These are phyloP conservation scores for Petunia secreta DNA, from an alignment of 257 asterid genomes.

Conservation along the genomic window DNA sequence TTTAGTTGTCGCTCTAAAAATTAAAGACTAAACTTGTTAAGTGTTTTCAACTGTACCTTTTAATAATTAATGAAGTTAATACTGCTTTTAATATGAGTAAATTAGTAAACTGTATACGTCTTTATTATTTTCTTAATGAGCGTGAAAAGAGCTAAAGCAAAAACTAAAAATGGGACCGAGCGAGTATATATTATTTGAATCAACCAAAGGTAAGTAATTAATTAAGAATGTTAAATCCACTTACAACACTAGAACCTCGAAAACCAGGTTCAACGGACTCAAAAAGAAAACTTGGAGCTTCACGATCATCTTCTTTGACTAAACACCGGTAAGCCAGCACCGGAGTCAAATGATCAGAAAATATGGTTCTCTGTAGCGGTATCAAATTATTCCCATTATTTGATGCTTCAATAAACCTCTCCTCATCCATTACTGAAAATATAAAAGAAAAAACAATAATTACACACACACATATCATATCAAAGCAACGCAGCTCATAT, in stretches of 20 bases:
- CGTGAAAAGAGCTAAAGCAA: too few relatives aligned
- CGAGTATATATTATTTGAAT: not conserved
- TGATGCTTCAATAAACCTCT: slow-evolving; percentile 67
- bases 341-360: slow-evolving; percentile 93
- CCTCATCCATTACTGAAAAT: slow-evolving; percentile 57
- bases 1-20: too few relatives aligned
- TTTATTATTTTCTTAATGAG: too few relatives aligned
- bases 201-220: not conserved
- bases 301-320: slow-evolving; percentile 87
- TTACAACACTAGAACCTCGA: slow-evolving; percentile 66
- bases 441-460: slow-evolving; percentile 6
- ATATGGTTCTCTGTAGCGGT: slow-evolving; percentile 71
- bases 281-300: slow-evolving; percentile 87
- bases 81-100: too few relatives aligned
- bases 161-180: too few relatives aligned
- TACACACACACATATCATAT: not conserved
- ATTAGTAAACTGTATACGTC: too few relatives aligned
- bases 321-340: slow-evolving; percentile 93
- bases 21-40: too few relatives aligned
- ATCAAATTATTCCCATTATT: slow-evolving; percentile 67
- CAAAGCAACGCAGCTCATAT: not conserved
- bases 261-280: slow-evolving; percentile 89
- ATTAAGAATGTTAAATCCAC: slow-evolving; percentile 7
- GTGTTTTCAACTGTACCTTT: too few relatives aligned
- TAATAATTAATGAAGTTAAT: too few relatives aligned